Evolutionary conservation across 2,329 filamentous ascomycete genomes (phyloP).

Genomic region (Peltaster fructicola): DNA sequence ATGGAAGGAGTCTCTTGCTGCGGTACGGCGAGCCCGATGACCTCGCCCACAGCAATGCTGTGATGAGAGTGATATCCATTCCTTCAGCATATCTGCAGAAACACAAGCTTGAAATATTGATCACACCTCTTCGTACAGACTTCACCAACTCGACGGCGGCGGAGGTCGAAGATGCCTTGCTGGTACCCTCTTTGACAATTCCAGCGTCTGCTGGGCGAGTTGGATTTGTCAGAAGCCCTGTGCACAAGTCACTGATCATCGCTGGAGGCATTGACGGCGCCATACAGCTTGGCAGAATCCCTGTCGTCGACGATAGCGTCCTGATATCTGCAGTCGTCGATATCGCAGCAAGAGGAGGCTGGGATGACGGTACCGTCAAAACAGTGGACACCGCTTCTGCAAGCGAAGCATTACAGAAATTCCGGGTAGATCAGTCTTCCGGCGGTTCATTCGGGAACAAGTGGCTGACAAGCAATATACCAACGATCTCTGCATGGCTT

Average conservation of each 20-base stretch:
- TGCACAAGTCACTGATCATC: constrained; percentile 65
- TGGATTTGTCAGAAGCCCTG: constrained; percentile 57
- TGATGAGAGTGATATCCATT: constrained; percentile 43
- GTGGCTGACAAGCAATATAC: constrained; percentile 18
- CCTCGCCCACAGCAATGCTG: constrained; percentile 27
- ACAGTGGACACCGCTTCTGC: constrained; percentile 48
- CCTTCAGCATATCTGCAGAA: constrained; percentile 45
- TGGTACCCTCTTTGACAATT: constrained; percentile 60
- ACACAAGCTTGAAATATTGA: constrained; percentile 46
- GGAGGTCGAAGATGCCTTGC: constrained; percentile 43
- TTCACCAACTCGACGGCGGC: too few relatives aligned
- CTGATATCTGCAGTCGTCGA: constrained; percentile 20
- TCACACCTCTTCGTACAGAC: too few relatives aligned
- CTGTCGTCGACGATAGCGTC: too few relatives aligned
- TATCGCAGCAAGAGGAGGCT: constrained; percentile 24
- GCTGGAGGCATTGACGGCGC: constrained; percentile 55
- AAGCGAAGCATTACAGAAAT: constrained; percentile 38
- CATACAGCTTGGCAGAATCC: constrained; percentile 31
- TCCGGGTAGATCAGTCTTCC: constrained; percentile 17
- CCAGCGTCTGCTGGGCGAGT: constrained; percentile 46
- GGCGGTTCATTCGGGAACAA: constrained; percentile 18
- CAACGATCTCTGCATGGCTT: constrained; percentile 13
- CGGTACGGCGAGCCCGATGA: constrained; percentile 35
- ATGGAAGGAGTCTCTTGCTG: constrained; percentile 24
- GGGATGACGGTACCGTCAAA: constrained; percentile 4